Percentiles rank a stretch among this genome's conserved stretches.
phyloP scores from a whole-genome alignment of 148 eudicot species.

The Fagopyrum esculentum region DNA sequence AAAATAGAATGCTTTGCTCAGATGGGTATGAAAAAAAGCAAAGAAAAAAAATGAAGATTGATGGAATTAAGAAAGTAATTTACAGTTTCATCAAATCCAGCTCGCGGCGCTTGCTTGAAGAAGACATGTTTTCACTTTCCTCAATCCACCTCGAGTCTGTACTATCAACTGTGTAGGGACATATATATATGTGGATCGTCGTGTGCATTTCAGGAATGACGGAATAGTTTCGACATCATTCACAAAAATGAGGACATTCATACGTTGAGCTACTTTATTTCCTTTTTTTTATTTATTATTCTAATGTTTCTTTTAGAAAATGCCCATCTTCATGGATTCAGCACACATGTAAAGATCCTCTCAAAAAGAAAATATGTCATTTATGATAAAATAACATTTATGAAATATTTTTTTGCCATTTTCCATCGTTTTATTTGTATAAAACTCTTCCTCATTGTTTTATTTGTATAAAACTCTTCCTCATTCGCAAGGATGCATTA shows the following conservation, averaged over 20 bases:
- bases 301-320: not conserved
- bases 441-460: no score
- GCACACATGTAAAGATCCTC: no score
- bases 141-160: no score
- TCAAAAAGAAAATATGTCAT: no score
- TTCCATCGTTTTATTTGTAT: no score
- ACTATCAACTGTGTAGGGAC: no score
- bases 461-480: no score
- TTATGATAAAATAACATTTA: no score
- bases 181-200: no score
- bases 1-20: not conserved
- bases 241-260: not conserved
- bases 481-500: no score
- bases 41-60: not conserved
- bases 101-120: constrained; percentile 65
- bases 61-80: constrained; percentile 6
- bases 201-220: not conserved
- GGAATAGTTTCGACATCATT: constrained; percentile 1
- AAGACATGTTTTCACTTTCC: constrained; percentile 34
- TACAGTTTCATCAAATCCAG: constrained; percentile 73
- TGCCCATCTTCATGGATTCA: not conserved
- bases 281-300: not conserved
- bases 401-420: no score
- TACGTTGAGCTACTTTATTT: not conserved
- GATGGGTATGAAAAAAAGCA: not conserved